Evolutionary conservation across 2,329 filamentous ascomycete species (phyloP), one percentile per base, ranked within the genome.

Genomic region (Aotearoamyces nothofagi): DNA sequence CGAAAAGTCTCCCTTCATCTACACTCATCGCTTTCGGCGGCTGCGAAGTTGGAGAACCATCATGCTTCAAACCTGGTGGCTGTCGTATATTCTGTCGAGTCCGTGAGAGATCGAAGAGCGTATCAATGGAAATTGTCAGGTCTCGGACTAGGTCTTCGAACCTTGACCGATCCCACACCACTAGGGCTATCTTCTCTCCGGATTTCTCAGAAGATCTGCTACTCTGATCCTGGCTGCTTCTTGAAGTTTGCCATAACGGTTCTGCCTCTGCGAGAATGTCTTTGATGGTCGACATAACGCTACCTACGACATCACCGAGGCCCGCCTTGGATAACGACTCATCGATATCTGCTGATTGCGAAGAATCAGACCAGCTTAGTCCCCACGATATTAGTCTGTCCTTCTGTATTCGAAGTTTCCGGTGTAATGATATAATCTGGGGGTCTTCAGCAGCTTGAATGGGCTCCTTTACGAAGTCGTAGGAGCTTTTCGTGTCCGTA

Each of bases 381-480:
- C 79, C 80, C 80, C 80, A 87, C 35, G 72, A 77, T 33, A 81
- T 72, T 26, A 86, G 60, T 10, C 80, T 66, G 54, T 84, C 78
- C 49, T 81, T 82, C 44, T 86, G 80, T 40, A 84, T 83, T 38
- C 77, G 69, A 39, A 83, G 67, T 49, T 81, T 82, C 37, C 78
- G 73, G 48, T 84, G 76, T 17, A 86, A 57, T 10, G 67, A 64
- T 44, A 75, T 71, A 46, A 80, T 69, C 39, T 82, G 77, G 14
- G 78, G 77, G 47, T 75, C 63, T 45, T 76, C 58, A 43, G 66
- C 56, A 46, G 70, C 70, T 51, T 63, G 73, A 38, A 63, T 63
- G 30, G 68, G 65, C 47, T 68, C 67, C 49, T 68, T 74, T 47
- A 80, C 71, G 39, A 79, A 79, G 50, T 80, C 74, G 47, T 69